These are phyloP conservation scores for Arachnopeziza araneosa DNA, from an alignment of 2,329 filamentous ascomycete genomes.

Conservation along the genomic window DNA sequence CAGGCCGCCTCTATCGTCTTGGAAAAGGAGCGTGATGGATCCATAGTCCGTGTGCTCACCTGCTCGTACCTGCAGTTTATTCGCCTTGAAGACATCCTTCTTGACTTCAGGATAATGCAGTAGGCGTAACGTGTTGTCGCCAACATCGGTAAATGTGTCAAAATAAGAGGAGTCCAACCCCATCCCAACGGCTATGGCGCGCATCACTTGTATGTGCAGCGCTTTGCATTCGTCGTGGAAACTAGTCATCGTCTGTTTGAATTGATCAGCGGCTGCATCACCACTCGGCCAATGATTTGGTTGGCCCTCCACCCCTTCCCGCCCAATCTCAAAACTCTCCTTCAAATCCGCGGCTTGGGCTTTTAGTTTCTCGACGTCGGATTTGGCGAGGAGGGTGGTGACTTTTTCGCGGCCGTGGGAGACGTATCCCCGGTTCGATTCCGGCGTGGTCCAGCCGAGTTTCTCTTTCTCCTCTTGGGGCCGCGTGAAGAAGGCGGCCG, in stretches of 20 bases:
- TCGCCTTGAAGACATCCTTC: conserved; percentile 45
- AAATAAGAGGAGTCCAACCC: conserved; percentile 68
- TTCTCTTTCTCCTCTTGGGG: conserved; percentile 52
- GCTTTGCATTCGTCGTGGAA: conserved; percentile 73
- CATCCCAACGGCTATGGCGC: conserved; percentile 78
- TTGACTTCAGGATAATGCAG: conserved; percentile 51
- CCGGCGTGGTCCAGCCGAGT: conserved; percentile 65
- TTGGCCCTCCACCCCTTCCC: conserved; percentile 50
- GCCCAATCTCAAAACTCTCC: conserved; percentile 60
- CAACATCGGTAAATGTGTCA: conserved; percentile 64
- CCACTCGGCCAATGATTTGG: conserved; percentile 76
- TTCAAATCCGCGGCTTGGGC: conserved; percentile 56
- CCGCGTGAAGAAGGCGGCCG: conserved; percentile 65
- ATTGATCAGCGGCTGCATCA: conserved; percentile 48
- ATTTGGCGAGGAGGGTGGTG: conserved; percentile 16
- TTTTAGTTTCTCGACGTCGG: conserved; percentile 43
- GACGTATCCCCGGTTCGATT: conserved; percentile 70
- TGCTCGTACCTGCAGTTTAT: conserved; percentile 40
- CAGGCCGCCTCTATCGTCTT: conserved; percentile 46
- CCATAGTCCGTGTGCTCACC: conserved; percentile 50
- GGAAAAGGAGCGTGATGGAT: conserved; percentile 47
- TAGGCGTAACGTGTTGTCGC: conserved; percentile 55
- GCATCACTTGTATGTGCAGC: conserved; percentile 74
- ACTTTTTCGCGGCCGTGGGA: conserved; percentile 33
- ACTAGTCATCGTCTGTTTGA: conserved; percentile 64